Evolutionary conservation across 257 asterid species (phyloP), one percentile per base, ranked within the genome.

Genomic region (Forsythia viridissima): DNA sequence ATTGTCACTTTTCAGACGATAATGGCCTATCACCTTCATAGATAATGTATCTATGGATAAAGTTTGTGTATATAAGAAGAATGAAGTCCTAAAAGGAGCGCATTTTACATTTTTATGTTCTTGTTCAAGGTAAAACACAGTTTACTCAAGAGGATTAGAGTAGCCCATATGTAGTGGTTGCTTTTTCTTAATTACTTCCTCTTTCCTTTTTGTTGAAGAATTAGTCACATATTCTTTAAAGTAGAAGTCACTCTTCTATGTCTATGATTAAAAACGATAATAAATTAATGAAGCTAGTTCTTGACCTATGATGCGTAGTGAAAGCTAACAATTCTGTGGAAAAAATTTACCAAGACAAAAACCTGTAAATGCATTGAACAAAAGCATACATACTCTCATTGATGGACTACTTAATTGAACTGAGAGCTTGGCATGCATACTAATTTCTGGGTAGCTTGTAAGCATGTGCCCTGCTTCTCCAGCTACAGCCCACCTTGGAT

Each of bases 381-480:
- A 46, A 46, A 46, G 52, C 57, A 48, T 48, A 13, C 55, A 48
- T 48, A 48, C n/a, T 48, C n/a, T 48, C 57, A 48, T 48, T 48
- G 57, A 48, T 13, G n/a, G 15, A 48, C 13, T 48, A 48, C n/a
- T 13, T 48, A 1, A n/a, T 48, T 48, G 5, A 44, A 44, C 57
- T 13, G 18, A 48, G 4, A 3, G 57, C n/a, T 13, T 48, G 57
- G 57, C 57, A 15, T 48, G n/a, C 57, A 0, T 13, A 1, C n/a
- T 48, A 48, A 4, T 48, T 13, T 16, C 57, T 48, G 57, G 1
- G n/a, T 46, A 13, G n/a, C 57, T 46, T 13, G n/a, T 48, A 48
- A 4, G n/a, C n/a, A n/a, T n/a, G n/a, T n/a, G 86, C 86, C 86
- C 86, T 82, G 83, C 83, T 79, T 79, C 86, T 82, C 86, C 86